Conservation (phyloP, 1,284 basidiomycete genomes). For the Ceratobasidium sp. region DNA sequence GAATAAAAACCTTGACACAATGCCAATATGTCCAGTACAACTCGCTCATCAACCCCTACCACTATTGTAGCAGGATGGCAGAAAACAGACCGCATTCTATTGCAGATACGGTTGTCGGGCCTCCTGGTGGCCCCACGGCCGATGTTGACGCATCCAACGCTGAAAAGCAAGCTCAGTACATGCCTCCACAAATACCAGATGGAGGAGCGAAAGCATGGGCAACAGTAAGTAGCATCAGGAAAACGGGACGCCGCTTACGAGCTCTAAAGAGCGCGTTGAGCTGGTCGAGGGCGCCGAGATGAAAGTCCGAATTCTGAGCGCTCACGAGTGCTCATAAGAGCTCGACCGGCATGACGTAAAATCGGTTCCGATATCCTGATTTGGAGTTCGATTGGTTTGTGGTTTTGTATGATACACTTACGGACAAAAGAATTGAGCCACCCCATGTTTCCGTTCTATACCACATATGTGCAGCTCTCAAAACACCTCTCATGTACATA, state of each 20-base stretch:
- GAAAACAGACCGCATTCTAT: neutral
- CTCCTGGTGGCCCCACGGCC: neutral
- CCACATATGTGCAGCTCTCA: too few species aligned
- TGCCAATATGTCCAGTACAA: neutral
- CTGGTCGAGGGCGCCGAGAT: slow-evolving; percentile 18
- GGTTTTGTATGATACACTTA: too few species aligned
- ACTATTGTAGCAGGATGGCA: neutral
- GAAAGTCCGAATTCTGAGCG: too few species aligned
- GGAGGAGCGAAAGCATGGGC: slow-evolving; percentile 27
- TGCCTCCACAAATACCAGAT: slow-evolving; percentile 4
- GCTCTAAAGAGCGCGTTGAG: too few species aligned
- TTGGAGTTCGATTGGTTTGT: too few species aligned
- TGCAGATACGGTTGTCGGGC: neutral
- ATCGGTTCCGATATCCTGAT: too few species aligned
- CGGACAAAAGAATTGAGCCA: too few species aligned
- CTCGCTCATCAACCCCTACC: neutral
- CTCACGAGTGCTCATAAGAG: too few species aligned
- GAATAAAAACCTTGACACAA: neutral
- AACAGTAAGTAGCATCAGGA: slow-evolving; percentile 10
- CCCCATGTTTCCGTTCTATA: too few species aligned
- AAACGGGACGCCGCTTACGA: too few species aligned
- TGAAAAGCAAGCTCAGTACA: slow-evolving; percentile 13
- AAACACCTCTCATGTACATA: too few species aligned
- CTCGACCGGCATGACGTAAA: too few species aligned
- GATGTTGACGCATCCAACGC: neutral